Conservation (phyloP, 208 protist genomes). For the Jaenimonas drosophilae region DNA sequence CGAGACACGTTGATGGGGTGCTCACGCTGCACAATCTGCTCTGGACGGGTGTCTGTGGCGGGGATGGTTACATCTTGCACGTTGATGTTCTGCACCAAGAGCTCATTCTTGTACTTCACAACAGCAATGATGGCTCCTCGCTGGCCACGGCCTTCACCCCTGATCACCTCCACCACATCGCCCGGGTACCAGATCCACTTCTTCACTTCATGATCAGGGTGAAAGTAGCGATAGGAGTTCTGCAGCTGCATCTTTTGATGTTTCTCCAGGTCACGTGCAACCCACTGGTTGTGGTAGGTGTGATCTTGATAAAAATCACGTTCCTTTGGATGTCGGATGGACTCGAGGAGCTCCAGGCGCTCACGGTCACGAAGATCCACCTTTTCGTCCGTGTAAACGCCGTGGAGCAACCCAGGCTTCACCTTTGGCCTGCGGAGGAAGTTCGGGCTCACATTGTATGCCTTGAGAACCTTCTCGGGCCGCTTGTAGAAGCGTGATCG, state of each 20-base stretch:
- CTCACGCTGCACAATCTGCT: constrained; percentile 81
- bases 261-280: constrained; percentile 56
- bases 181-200: constrained; percentile 86
- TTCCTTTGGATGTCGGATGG: constrained; percentile 76
- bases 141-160: constrained; percentile 63
- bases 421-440: constrained; percentile 54
- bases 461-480: constrained; percentile 26
- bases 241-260: constrained; percentile 52
- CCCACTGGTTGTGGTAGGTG: constrained; percentile 89
- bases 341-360: constrained; percentile 67
- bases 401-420: constrained; percentile 47
- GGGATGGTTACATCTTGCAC: constrained; percentile 84
- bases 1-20: constrained; percentile 68
- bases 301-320: constrained; percentile 89
- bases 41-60: constrained; percentile 66
- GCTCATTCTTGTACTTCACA: constrained; percentile 86
- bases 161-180: constrained; percentile 72
- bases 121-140: constrained; percentile 80
- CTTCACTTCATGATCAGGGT: constrained; percentile 38
- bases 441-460: constrained; percentile 66
- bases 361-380: constrained; percentile 73
- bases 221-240: constrained; percentile 51
- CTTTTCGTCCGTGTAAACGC: constrained; percentile 61
- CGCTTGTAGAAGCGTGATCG: constrained; percentile 78
- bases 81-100: constrained; percentile 85